These are phyloP conservation scores for Calonectria pteridis DNA, from an alignment of 2,329 filamentous ascomycete species.

Conservation along the genomic window DNA sequence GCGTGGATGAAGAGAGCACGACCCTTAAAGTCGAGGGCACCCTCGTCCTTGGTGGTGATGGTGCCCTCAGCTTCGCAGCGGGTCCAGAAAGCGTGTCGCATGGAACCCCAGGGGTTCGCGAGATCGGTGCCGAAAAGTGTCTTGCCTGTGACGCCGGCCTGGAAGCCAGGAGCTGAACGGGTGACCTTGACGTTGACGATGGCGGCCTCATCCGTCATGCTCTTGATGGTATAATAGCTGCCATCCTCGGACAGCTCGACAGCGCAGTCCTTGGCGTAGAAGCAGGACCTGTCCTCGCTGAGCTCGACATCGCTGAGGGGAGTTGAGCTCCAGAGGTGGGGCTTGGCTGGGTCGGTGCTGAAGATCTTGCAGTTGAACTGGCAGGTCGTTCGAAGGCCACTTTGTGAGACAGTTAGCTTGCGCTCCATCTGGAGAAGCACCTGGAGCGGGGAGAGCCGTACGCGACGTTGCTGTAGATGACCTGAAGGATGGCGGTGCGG, in stretches of 20 bases:
- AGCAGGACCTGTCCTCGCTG: constrained; percentile 83
- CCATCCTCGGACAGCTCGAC: constrained; percentile 89
- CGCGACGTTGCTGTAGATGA: constrained; percentile 98
- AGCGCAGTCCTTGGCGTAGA: constrained; percentile 88
- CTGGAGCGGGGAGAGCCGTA: constrained; percentile 60
- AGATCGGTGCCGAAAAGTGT: constrained; percentile 90
- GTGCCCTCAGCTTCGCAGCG: constrained; percentile 84
- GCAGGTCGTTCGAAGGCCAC: constrained; percentile 88
- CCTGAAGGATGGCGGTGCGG: constrained; percentile 82
- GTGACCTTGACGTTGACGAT: constrained; percentile 90
- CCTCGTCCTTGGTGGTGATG: constrained; percentile 85
- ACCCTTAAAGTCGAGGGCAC: constrained; percentile 85
- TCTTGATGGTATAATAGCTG: constrained; percentile 88
- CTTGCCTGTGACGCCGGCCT: constrained; percentile 85
- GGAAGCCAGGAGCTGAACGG: constrained; percentile 82
- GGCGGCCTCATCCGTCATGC: constrained; percentile 81
- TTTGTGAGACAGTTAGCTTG: constrained; percentile 53
- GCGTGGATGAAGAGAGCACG: constrained; percentile 85
- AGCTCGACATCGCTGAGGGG: constrained; percentile 84
- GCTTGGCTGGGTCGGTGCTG: constrained; percentile 77
- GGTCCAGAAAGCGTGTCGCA: constrained; percentile 96
- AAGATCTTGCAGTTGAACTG: constrained; percentile 98
- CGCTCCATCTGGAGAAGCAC: background rate
- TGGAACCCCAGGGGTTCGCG: constrained; percentile 87
- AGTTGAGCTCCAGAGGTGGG: constrained; percentile 86